phyloP scores from a whole-genome alignment of 495 filamentous ascomycete genomes.

The Cercophora samala region DNA sequence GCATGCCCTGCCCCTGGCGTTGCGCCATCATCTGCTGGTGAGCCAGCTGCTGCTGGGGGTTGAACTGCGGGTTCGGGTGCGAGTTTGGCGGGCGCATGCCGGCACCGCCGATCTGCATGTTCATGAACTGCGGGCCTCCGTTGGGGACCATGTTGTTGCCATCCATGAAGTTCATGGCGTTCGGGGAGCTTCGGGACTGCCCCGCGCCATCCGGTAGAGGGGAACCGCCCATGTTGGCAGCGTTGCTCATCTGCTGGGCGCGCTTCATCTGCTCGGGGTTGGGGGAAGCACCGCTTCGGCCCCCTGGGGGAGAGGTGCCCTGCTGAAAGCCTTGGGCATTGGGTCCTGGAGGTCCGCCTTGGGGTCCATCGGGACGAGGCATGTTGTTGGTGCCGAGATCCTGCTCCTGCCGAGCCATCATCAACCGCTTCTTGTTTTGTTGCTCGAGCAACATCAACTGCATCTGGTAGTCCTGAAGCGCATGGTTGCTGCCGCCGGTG shows the following conservation, averaged over 20 bases:
- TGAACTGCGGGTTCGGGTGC: slow-evolving; percentile 63
- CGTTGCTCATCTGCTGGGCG: slow-evolving; percentile 82
- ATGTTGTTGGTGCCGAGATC: slow-evolving; percentile 60
- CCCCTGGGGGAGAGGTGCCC: slow-evolving; percentile 78
- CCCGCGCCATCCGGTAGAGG: slow-evolving; percentile 70
- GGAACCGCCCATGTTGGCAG: slow-evolving; percentile 67
- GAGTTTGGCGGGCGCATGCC: slow-evolving; percentile 85
- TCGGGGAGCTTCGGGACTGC: slow-evolving; percentile 78
- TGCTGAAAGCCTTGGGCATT: slow-evolving; percentile 55
- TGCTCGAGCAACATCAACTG: slow-evolving; percentile 98
- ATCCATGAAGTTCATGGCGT: slow-evolving; percentile 70
- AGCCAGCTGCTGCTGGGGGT: slow-evolving; percentile 64
- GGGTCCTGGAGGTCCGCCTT: slow-evolving; percentile 52
- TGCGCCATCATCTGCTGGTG: slow-evolving; percentile 38
- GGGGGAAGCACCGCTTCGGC: slow-evolving; percentile 78
- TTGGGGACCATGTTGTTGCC: slow-evolving; percentile 58
- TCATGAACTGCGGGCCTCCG: slow-evolving; percentile 28
- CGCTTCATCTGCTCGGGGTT: slow-evolving; percentile 92
- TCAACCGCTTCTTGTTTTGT: slow-evolving; percentile 94
- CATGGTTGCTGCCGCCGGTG: slow-evolving; percentile 73
- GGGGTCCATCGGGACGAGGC: slow-evolving; percentile 55
- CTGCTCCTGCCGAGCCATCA: slow-evolving; percentile 97
- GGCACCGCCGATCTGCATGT: slow-evolving; percentile 63
- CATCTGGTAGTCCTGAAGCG: slow-evolving; percentile 98
- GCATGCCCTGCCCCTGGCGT: slow-evolving; percentile 30